phyloP scores from a whole-genome alignment of 2,329 filamentous ascomycete species.

The Neonectria punicea region DNA sequence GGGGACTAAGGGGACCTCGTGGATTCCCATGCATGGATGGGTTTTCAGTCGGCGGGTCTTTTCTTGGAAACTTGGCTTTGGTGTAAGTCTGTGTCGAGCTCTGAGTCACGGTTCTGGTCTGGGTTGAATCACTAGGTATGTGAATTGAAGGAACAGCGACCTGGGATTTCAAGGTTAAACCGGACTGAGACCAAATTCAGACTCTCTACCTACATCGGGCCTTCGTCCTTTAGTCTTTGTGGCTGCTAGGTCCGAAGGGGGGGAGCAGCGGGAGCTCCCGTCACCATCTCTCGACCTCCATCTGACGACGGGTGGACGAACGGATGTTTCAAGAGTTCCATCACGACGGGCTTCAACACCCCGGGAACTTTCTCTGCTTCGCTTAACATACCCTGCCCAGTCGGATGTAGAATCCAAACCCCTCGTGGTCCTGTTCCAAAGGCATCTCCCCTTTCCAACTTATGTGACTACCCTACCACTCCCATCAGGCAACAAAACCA shows the following conservation, averaged over 20 bases:
- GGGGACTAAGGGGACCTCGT: slow-evolving; percentile 9
- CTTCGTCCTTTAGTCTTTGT: background rate
- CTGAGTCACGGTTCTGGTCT: background rate
- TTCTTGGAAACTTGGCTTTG: background rate
- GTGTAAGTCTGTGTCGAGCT: background rate
- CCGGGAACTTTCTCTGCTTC: no score
- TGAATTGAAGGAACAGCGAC: background rate
- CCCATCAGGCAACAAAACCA: background rate
- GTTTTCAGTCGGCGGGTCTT: background rate
- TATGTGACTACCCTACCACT: no score
- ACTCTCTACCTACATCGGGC: background rate
- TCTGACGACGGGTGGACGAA: background rate
- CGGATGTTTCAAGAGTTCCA: background rate
- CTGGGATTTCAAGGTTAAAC: background rate
- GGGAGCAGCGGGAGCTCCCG: slow-evolving; percentile 12
- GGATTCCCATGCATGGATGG: slow-evolving; percentile 1
- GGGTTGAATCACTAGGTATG: background rate
- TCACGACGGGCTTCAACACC: background rate
- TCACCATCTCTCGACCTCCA: background rate
- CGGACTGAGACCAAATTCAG: background rate
- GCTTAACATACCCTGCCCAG: background rate
- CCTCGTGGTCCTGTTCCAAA: background rate
- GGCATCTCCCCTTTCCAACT: background rate
- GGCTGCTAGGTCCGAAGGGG: background rate
- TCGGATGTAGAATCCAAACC: background rate